Conservation (phyloP, 768 basidiomycete species). For the Pleurotus tuoliensis region DNA sequence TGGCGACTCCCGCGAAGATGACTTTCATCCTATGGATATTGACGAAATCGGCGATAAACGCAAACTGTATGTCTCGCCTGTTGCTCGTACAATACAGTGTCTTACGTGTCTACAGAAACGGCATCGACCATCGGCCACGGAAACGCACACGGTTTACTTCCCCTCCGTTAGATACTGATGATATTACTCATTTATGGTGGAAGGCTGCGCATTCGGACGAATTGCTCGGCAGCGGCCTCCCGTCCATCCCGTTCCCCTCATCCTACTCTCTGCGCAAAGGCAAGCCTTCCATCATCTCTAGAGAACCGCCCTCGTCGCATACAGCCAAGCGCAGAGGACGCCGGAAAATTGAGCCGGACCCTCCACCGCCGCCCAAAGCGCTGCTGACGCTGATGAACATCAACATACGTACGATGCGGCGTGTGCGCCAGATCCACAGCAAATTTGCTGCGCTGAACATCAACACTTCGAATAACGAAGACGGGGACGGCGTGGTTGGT, state of each 20-base stretch:
- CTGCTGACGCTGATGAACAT: constrained; percentile 69
- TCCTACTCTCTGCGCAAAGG: constrained; percentile 23
- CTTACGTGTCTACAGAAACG: constrained; percentile 23
- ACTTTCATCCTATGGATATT: constrained; percentile 21
- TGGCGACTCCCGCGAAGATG: constrained; percentile 26
- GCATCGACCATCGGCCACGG: constrained; percentile 44
- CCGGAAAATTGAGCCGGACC: constrained; percentile 21
- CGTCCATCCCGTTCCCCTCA: constrained; percentile 41
- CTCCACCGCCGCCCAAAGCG: constrained; percentile 29
- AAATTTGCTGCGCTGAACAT: constrained; percentile 60
- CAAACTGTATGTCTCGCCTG: constrained; percentile 40
- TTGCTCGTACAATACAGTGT: background rate
- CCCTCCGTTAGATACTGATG: constrained; percentile 33
- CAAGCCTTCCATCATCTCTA: constrained; percentile 9
- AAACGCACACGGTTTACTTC: constrained; percentile 57
- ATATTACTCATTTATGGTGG: constrained; percentile 69
- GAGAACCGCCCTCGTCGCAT: constrained; percentile 5
- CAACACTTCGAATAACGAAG: constrained; percentile 27
- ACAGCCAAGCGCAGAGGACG: constrained; percentile 27
- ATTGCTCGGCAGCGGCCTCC: constrained; percentile 63
- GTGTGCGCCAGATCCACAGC: constrained; percentile 68
- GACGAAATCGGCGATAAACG: constrained; percentile 56
- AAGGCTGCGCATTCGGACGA: constrained; percentile 58
- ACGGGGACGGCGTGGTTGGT: constrained; percentile 30
- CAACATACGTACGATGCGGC: constrained; percentile 72